phyloP scores from a whole-genome alignment of 208 protist genomes.

The Wallacemonas sp. region DNA sequence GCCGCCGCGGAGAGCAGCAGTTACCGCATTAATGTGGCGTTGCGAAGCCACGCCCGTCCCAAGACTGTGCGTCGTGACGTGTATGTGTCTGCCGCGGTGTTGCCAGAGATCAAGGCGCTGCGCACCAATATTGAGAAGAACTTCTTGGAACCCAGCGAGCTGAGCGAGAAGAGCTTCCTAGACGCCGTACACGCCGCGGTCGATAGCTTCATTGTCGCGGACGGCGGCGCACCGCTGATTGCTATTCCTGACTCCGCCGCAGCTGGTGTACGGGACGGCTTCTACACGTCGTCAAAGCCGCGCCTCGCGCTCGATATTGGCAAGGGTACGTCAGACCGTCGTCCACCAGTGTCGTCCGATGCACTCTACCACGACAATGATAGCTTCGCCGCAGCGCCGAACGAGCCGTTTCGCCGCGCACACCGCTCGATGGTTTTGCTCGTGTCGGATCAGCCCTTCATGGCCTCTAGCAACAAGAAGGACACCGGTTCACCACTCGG shows the following conservation, averaged over 20 bases:
- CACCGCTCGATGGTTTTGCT: constrained; percentile 17
- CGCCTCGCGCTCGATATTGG: constrained; percentile 12
- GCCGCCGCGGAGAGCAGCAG: neutral
- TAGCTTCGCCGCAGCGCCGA: neutral
- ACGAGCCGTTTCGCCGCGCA: neutral
- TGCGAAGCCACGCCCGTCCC: constrained; percentile 32
- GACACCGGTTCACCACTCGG: too few relatives aligned
- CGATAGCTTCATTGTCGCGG: constrained; percentile 9
- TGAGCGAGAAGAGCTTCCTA: constrained; percentile 38
- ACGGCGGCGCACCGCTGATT: neutral
- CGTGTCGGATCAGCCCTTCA: too few relatives aligned
- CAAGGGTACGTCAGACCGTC: neutral
- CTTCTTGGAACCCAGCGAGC: constrained; percentile 35
- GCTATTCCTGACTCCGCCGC: neutral
- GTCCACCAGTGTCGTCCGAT: neutral
- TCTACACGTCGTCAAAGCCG: constrained; percentile 19
- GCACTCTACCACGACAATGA: neutral
- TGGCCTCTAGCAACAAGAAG: too few relatives aligned
- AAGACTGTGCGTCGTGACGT: constrained; percentile 41
- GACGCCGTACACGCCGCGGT: constrained; percentile 19
- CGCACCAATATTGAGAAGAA: constrained; percentile 31
- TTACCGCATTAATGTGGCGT: neutral
- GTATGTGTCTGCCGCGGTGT: constrained; percentile 42
- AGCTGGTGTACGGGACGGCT: neutral
- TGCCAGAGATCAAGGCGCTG: constrained; percentile 46